Evolutionary conservation across 1,139 yeast species (phyloP), one percentile per base, ranked within the genome.

Genomic region (Blastobotrys raffinosifermentans): DNA sequence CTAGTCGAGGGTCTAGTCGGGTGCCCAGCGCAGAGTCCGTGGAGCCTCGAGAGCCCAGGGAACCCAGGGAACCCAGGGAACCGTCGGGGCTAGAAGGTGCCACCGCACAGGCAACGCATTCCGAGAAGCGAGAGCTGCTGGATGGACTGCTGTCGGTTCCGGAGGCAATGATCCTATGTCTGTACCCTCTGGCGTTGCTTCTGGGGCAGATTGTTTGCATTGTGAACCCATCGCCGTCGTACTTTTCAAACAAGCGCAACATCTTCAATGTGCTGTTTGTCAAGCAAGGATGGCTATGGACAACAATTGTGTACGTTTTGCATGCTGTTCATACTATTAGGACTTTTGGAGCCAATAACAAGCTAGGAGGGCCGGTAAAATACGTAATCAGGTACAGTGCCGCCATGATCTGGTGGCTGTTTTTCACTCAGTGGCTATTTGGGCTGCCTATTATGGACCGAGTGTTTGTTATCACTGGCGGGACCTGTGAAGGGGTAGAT

Each of bases 251-350:
- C 43, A 81, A 80, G 56, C 61, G 70, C 30, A 83, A 83, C 57
- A 32, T 87, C 14, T 57, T 89, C 45, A 91, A 91, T 58, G 72
- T 71, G 22, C 37, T 72, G 3, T 83, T 91, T 57, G 96, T 89
- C 30, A 91, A 91, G 54, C 70, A 70, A 29, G 97, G 96, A 2
- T 91, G 98, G 98, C 70, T 77, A 11, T 91, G 97, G 97, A 87
- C 96, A 1, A 71, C 87, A 0, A 4, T 71, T 3, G 66, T 68
- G 4, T 72, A 40, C 26, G 43, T 40, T 6, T 41, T 34, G 10
- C 29, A 44, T 23, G 35, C 37, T 9, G 35, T 35, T 16, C 60
- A 43, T n/a, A 25, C 32, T 11, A 20, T 26, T 26, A 3, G 4
- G 26, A 19, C 17, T 32, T 20, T 31, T 30, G 20, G 13, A 17